Evolutionary conservation across 2,329 filamentous ascomycete genomes (phyloP), one percentile per base, ranked within the genome.

Genomic region (Colletotrichum truncatum): DNA sequence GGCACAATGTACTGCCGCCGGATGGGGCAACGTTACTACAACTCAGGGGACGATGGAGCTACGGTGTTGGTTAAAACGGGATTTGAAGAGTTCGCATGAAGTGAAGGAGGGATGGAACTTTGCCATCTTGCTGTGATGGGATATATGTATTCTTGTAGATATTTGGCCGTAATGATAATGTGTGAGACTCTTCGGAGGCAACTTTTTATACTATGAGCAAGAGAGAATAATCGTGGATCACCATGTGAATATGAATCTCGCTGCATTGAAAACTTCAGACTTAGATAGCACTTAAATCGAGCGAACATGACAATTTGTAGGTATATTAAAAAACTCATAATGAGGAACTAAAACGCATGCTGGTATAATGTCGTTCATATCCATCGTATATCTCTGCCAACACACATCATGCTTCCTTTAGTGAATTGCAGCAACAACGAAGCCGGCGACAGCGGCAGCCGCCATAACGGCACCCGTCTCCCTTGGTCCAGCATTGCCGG

Each of bases 11-110:
- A 77, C 77, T 1, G 82, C 78, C 5, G 81, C 77, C 51, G 78
- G 80, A 9, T 84, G 82, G 82, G 82, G 82, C 3, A 75, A 78
- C 51, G 73, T 82, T 8, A 67, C 76, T 0, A 78, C 79, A n/a
- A 81, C 82, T 45, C 63, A 73, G 10, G 76, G 76, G 1, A 39
- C 34, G 4, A 72, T 73, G 36, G 73, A 77, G 57, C 80, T 81
- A 55, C 73, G 74, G 5, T 84, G 82, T 69, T 84, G 77, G 76
- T 67, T 84, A 58, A 84, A 84, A 71, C 73, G 72, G 6, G 70
- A 75, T 32, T 64, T 84, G 64, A 73, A 68, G 53, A 69, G 66
- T 46, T 58, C 73, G 3, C 76, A 77, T 45, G 64, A 68, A 9
- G 73, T 76, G 2, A 74, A 76, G 32, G 46, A 68, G 4, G 76